Percentiles rank a stretch among this genome's conserved stretches.
phyloP scores from a whole-genome alignment of 306 rosid species.

The Lathyrus oleraceus region DNA sequence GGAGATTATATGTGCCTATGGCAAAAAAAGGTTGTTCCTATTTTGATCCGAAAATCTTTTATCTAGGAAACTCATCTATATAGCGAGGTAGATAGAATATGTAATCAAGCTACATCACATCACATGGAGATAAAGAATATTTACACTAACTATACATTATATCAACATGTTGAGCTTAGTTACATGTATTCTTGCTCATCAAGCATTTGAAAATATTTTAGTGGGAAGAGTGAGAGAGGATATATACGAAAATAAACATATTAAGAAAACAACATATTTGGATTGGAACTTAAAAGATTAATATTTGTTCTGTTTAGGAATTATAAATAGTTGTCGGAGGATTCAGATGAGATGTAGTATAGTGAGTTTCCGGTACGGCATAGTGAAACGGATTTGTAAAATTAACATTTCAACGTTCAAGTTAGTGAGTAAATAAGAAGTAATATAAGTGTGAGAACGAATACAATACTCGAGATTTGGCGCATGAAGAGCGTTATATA shows the following conservation, averaged over 20 bases:
- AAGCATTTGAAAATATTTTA: neutral
- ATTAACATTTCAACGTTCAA: no score
- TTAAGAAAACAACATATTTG: neutral
- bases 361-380: no score
- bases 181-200: no score
- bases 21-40: slow-evolving; percentile 26
- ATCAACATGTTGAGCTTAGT: neutral
- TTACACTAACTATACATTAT: neutral
- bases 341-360: no score
- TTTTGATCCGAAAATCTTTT: slow-evolving; percentile 32
- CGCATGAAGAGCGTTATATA: no score
- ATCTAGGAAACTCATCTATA: slow-evolving; percentile 23
- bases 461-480: no score
- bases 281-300: no score
- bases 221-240: neutral
- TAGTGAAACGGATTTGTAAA: no score
- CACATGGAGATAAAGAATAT: slow-evolving; percentile 21
- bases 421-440: no score
- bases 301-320: no score
- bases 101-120: slow-evolving; percentile 31
- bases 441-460: no score
- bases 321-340: no score
- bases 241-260: neutral
- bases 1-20: slow-evolving; percentile 16
- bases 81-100: slow-evolving; percentile 32